Conservation (phyloP, 2,329 filamentous ascomycete species). For the Fusarium tjaetaba region DNA sequence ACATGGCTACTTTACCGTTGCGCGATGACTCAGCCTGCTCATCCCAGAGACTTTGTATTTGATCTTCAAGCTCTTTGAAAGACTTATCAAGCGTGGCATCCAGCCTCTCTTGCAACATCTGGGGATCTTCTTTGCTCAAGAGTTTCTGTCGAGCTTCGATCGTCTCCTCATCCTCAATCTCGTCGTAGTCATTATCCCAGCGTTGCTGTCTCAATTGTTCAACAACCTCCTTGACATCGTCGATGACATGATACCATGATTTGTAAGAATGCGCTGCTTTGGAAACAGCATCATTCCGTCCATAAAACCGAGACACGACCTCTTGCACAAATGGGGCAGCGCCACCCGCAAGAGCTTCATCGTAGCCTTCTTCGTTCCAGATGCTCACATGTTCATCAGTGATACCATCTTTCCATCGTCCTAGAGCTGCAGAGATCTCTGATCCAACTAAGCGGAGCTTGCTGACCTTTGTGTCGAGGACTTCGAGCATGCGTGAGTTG, state of each 20-base stretch:
- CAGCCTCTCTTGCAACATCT: conserved; percentile 68
- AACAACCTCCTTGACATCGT: conserved; percentile 70
- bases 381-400: conserved; percentile 64
- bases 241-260: conserved; percentile 78
- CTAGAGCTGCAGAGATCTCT: conserved; percentile 70
- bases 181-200: conserved; percentile 80
- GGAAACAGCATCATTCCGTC: conserved; percentile 74
- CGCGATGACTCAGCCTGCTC: conserved; percentile 56
- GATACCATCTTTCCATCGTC: conserved; percentile 65
- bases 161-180: conserved; percentile 78
- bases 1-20: conserved; percentile 67
- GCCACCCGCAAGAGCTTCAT: conserved; percentile 72
- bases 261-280: conserved; percentile 71
- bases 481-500: conserved; percentile 71
- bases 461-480: conserved; percentile 71
- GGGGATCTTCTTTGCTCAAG: conserved; percentile 78
- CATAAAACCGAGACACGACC: conserved; percentile 75
- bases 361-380: conserved; percentile 74
- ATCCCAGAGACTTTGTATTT: conserved; percentile 62
- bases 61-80: conserved; percentile 67
- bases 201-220: conserved; percentile 72
- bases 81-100: conserved; percentile 65
- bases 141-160: conserved; percentile 73
- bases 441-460: conserved; percentile 73
- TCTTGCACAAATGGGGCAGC: conserved; percentile 75